phyloP scores from a whole-genome alignment of 2,329 filamentous ascomycete genomes.

The Paracamarosporium sp. region DNA sequence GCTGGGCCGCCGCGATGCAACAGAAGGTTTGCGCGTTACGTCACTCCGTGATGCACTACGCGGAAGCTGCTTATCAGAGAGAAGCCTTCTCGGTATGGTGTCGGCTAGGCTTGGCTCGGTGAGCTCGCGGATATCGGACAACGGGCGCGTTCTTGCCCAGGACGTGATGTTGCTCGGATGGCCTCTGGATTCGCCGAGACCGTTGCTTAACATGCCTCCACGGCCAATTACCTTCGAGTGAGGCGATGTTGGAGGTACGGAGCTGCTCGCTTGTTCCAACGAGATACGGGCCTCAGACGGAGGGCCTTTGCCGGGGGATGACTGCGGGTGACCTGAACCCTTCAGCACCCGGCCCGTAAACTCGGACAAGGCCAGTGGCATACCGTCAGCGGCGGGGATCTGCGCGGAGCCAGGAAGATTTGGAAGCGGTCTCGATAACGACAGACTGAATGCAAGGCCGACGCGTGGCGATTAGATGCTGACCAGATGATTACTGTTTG shows the following conservation, averaged over 20 bases:
- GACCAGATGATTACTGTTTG: conserved; percentile 43
- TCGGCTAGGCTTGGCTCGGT: conserved; percentile 57
- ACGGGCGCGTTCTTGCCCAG: conserved; percentile 49
- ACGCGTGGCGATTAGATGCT: conserved; percentile 34
- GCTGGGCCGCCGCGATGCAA: conserved; percentile 39
- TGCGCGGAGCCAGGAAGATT: conserved; percentile 1
- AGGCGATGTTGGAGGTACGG: conserved; percentile 17
- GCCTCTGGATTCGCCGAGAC: conserved; percentile 31
- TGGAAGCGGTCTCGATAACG: conserved; percentile 23
- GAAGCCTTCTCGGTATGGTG: conserved; percentile 34
- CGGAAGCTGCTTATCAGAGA: conserved; percentile 24
- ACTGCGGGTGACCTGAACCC: conserved; percentile 39
- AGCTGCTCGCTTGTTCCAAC: conserved; percentile 22
- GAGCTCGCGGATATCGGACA: conserved; percentile 59
- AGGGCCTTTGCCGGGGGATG: conserved; percentile 26
- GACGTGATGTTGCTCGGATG: conserved; percentile 31
- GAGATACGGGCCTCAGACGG: conserved; percentile 21
- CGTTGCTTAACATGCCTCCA: conserved; percentile 35
- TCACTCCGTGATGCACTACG: conserved; percentile 35
- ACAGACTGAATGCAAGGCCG: conserved; percentile 33
- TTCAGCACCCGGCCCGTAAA: conserved; percentile 44
- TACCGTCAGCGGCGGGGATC: conserved; percentile 27
- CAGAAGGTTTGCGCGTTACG: conserved; percentile 40
- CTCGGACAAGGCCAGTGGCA: conserved; percentile 35
- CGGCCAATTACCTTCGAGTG: conserved; percentile 15